Conservation (phyloP, 75 land plant species). For the Picea sitchensis region DNA sequence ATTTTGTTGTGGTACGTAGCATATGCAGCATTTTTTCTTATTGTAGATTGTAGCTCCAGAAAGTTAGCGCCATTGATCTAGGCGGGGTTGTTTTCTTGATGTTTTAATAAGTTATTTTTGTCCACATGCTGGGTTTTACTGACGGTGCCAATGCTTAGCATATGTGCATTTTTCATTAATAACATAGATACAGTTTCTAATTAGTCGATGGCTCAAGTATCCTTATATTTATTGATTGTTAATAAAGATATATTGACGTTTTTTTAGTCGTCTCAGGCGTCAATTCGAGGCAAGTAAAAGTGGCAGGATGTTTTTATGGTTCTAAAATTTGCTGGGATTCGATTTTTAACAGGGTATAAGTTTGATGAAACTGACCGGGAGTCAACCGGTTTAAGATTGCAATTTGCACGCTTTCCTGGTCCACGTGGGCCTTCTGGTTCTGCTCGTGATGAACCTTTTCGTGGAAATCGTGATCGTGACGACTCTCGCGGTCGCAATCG, state of each 20-base stretch:
- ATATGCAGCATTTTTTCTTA: too few species aligned
- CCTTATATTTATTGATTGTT: background rate
- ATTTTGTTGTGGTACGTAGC: too few species aligned
- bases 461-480: conserved; percentile 11
- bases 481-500: background rate
- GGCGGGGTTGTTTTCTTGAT: too few species aligned
- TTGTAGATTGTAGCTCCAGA: too few species aligned
- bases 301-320: background rate
- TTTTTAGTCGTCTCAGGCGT: background rate
- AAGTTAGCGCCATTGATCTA: too few species aligned
- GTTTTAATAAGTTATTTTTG: too few species aligned
- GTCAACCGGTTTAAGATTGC: conserved; percentile 54
- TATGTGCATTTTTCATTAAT: too few species aligned
- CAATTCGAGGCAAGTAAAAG: background rate
- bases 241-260: background rate
- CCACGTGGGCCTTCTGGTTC: conserved; percentile 38
- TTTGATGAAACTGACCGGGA: conserved; percentile 79
- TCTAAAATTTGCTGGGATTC: conserved; percentile 1
- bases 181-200: too few species aligned
- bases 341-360: conserved; percentile 71
- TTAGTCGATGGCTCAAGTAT: background rate
- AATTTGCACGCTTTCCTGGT: conserved; percentile 83
- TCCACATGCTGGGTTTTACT: too few species aligned
- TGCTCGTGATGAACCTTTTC: conserved; percentile 4
- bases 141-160: too few species aligned